Evolutionary conservation across 2,329 filamentous ascomycete genomes (phyloP), one percentile per base, ranked within the genome.

Genomic region (Seiridium cupressi): DNA sequence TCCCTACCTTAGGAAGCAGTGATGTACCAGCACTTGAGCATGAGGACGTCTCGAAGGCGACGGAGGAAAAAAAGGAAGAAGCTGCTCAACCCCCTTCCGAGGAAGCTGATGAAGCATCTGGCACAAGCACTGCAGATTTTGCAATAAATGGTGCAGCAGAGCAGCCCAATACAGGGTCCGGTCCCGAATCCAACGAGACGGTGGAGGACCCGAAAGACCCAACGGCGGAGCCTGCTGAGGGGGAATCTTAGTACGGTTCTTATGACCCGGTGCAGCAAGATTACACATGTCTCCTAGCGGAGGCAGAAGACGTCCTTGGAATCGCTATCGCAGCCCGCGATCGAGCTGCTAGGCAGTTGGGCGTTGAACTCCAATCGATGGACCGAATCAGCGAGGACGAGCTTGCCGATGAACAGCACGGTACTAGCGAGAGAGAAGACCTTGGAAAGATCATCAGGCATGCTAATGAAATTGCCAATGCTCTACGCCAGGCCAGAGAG

Each of bases 1-100:
- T n/a, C 42, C 56, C 26, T 63, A 67, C 54, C 59, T 47, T 66
- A 10, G 68, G 64, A 13, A 57, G 62, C 26, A 38, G 60, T 8
- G 64, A 70, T 31, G 60, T 59, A 5, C 62, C 70, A 6, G 61
- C 63, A 5, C 60, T 65, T 5, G 60, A 59, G 5, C 63, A 65
- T 18, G 66, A 72, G 18, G 63, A 68, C 18, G 57, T 70, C 8
- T 64, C 66, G 32, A 63, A 68, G 13, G 49, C 69, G 31, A 60
- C 69, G 36, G 65, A 58, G 44, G 64, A 62, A 38, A 63, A 68
- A 55, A 59, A 60, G 38, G 49, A 38, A 5, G 49, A 51, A 51
- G 35, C 48, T 32, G 35, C 49, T 31, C 9, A 10, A 35, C 5
- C 32, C 18, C 9, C 49, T 38, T 26, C 31, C n/a, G 49, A 35